Percentiles rank a stretch among this genome's conserved stretches.
These are phyloP conservation scores for Monilinia aucupariae DNA, from an alignment of 2,329 filamentous ascomycete species.

Conservation along the genomic window DNA sequence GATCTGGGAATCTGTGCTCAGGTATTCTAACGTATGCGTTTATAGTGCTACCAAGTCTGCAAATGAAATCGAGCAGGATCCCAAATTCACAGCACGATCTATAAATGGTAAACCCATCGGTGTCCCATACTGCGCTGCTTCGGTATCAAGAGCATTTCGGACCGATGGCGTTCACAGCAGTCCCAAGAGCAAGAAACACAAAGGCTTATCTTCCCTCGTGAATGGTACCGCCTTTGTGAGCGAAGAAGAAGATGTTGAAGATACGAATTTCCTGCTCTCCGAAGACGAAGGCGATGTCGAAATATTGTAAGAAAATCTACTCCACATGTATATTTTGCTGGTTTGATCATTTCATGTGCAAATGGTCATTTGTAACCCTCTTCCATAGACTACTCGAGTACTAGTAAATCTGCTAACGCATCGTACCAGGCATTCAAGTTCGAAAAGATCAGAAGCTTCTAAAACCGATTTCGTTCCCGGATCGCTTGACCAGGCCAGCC, in stretches of 20 bases:
- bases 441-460: conserved; percentile 13
- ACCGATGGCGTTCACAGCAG: background rate
- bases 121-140: conserved; percentile 30
- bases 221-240: conserved; percentile 14
- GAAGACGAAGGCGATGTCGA: conserved; percentile 31
- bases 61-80: conserved; percentile 28
- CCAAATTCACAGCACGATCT: conserved; percentile 23
- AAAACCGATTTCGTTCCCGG: conserved; percentile 62
- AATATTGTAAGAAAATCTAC: conserved; percentile 19
- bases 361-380: background rate
- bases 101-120: conserved; percentile 25
- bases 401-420: background rate
- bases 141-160: conserved; percentile 30
- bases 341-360: background rate
- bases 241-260: conserved; percentile 33
- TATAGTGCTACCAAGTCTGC: background rate
- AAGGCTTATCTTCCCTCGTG: conserved; percentile 1
- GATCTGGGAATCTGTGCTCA: background rate
- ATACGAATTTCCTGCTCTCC: conserved; percentile 39
- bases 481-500: conserved; percentile 51
- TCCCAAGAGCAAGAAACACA: conserved; percentile 7
- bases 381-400: background rate
- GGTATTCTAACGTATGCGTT: background rate
- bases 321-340: background rate
- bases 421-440: background rate